Evolutionary conservation across 164 flowering plant species (phyloP).

Genomic region (Berberis vulgaris): DNA sequence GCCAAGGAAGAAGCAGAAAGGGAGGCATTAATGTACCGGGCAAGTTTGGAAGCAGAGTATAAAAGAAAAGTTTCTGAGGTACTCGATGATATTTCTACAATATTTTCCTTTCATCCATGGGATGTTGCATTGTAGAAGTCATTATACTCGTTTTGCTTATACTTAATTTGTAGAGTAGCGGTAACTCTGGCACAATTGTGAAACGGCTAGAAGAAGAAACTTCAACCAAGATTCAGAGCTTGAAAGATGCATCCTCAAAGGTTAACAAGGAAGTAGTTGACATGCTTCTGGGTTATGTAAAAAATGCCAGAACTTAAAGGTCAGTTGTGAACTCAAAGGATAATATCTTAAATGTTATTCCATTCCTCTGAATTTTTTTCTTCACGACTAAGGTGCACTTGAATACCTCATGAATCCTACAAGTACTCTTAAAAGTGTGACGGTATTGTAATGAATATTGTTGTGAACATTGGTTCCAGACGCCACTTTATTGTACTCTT

Average conservation of each 20-base stretch:
- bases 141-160: not conserved
- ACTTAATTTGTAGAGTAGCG: constrained; percentile 25
- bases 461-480: too few relatives aligned
- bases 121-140: too few relatives aligned
- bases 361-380: too few relatives aligned
- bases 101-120: too few relatives aligned
- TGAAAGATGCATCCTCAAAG: constrained; percentile 25
- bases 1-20: constrained; percentile 70
- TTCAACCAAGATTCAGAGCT: constrained; percentile 26
- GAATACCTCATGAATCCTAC: too few relatives aligned
- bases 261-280: constrained; percentile 29
- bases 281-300: constrained; percentile 44
- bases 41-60: constrained; percentile 46
- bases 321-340: not conserved
- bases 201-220: constrained; percentile 58
- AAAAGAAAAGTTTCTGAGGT: constrained; percentile 45
- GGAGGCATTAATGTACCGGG: constrained; percentile 33
- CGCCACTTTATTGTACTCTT: too few relatives aligned
- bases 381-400: too few relatives aligned
- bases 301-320: constrained; percentile 25
- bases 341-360: too few relatives aligned
- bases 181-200: constrained; percentile 35
- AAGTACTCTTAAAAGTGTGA: too few relatives aligned
- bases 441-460: too few relatives aligned
- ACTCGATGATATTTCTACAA: not conserved